phyloP scores from a whole-genome alignment of 139 green algal genomes.

The Pycnococcus provasolii region DNA sequence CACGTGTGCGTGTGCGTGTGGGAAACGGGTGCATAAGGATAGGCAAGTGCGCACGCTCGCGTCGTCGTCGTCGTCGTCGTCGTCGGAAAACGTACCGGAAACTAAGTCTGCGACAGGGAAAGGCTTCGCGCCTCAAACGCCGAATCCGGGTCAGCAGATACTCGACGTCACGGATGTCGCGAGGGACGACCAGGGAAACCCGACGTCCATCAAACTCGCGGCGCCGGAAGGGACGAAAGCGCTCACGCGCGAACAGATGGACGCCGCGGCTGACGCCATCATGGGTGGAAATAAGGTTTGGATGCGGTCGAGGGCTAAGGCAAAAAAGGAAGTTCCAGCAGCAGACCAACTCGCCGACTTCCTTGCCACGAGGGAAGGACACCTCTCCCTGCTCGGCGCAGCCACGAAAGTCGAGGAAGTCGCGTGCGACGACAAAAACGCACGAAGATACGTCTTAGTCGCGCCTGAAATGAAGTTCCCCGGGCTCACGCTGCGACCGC shows the following conservation, averaged over 20 bases:
- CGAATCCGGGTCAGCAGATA: too few species aligned
- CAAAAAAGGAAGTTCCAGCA: not conserved
- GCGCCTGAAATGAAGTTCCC: not conserved
- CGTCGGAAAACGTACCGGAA: too few species aligned
- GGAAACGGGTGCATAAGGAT: too few species aligned
- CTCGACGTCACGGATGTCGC: not conserved
- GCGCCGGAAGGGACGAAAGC: not conserved
- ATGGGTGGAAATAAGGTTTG: not conserved
- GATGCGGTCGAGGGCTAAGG: not conserved
- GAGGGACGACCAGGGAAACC: not conserved
- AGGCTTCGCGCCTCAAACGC: too few species aligned
- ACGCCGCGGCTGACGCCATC: not conserved
- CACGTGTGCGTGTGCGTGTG: too few species aligned
- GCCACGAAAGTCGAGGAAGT: not conserved
- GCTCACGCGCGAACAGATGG: not conserved
- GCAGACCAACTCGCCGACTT: not conserved
- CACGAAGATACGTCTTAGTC: not conserved
- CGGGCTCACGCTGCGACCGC: not conserved
- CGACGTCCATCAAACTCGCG: not conserved
- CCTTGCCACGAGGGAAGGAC: not conserved
- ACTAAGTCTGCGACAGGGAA: too few species aligned
- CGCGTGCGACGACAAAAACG: not conserved
- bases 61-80: too few species aligned
- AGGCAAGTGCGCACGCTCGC: too few species aligned
- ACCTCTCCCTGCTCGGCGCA: conserved; percentile 1